Base-by-base conservation (phyloP, 805 yeast species). In the Starmerella geochares region DNA sequence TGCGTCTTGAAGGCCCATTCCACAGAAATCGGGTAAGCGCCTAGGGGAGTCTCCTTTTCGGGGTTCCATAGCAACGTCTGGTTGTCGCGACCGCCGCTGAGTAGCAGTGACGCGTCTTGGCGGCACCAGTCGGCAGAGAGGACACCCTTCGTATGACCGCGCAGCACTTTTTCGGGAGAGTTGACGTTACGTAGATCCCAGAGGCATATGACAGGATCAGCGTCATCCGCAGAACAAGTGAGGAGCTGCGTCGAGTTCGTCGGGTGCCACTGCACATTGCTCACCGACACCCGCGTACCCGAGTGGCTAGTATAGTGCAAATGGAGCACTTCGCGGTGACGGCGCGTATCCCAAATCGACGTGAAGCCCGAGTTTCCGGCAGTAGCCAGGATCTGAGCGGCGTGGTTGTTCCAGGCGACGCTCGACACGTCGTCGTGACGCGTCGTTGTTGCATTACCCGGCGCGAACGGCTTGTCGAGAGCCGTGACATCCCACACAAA, bases 131-230 rank as follows among this genome's bases (percentile, higher is more conserved):
- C 96, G 49, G 92, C 69, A 8, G 95, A 84, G 47, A 90, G 67
- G 17, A 92, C 80, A 33, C 97, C 98, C 67, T 83, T 83, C 44
- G 78, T 75, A 65, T 90, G 97, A 16, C 44, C 44, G 49, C 64
- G 68, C 60, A 88, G 66, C 31, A 83, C 71, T 51, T 68, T 69
- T 62, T 86, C 87, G 8, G 99, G 99, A n/a, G 83, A 86, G 61
- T 83, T 82, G 25, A 95, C 80, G 64, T 92, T 90, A 67, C 96
- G 79, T 63, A 92, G 74, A 70, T 92, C 96, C 98, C 98, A 92
- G 14, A 90, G 73, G 56, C 86, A 69, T 48, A 92, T 79, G 28
- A 83, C 75, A 11, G 98, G 95, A 47, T 58, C 61, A 25, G 49
- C 43, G 65, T 88, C 96, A 51, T 79, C 77, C 53, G 82, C 87